Evolutionary conservation across 2,329 filamentous ascomycete species (phyloP).

Genomic region (Fusarium devonianum): DNA sequence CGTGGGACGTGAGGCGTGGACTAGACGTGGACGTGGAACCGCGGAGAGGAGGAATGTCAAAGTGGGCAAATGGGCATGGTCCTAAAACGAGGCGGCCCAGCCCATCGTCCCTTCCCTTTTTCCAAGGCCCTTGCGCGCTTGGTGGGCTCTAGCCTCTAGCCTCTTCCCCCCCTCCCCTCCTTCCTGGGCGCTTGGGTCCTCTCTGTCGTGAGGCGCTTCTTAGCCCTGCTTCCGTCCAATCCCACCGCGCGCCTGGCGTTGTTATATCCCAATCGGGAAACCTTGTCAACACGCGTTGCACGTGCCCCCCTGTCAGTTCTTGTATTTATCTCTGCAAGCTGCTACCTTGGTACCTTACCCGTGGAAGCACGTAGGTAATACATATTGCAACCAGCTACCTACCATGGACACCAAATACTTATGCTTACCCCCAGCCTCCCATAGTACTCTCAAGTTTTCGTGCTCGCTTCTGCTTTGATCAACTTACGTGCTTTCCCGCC

Average conservation of each 20-base stretch:
- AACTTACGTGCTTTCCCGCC: background rate
- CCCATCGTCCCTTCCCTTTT: constrained; percentile 38
- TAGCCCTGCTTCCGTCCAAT: constrained; percentile 42
- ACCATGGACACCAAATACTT: constrained; percentile 15
- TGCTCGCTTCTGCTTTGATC: background rate
- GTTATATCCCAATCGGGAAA: constrained; percentile 45
- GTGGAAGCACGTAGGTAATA: no score
- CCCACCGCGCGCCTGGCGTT: constrained; percentile 42
- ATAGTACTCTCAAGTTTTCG: background rate
- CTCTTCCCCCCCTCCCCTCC: constrained; percentile 20
- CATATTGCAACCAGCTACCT: no score
- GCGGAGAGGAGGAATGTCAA: constrained; percentile 39
- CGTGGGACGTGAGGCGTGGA: constrained; percentile 29
- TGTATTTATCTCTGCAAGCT: constrained; percentile 26
- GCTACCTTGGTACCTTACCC: no score
- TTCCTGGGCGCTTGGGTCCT: constrained; percentile 24
- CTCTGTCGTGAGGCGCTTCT: constrained; percentile 30
- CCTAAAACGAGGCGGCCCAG: constrained; percentile 41
- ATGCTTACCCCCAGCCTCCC: background rate
- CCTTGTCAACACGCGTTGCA: constrained; percentile 48
- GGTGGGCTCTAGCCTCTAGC: constrained; percentile 8
- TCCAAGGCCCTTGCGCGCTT: constrained; percentile 24
- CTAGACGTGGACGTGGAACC: constrained; percentile 28
- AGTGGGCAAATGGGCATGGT: constrained; percentile 38
- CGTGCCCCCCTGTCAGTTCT: constrained; percentile 34